phyloP scores from a whole-genome alignment of 352 stramenopile species.

The Globisporangium polare region DNA sequence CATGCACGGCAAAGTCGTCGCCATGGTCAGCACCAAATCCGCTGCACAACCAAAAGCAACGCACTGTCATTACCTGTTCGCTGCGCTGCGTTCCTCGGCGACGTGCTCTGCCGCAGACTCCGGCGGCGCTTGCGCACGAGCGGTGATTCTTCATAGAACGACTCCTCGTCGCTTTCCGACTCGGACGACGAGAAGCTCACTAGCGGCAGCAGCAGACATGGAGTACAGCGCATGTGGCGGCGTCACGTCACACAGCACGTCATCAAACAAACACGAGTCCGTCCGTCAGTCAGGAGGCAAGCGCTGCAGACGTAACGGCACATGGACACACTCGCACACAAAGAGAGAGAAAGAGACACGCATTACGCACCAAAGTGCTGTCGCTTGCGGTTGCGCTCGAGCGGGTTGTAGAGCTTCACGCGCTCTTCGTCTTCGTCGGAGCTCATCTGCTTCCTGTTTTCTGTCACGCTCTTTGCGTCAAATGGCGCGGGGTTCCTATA shows the following conservation, averaged over 20 bases:
- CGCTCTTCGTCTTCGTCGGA: conserved; percentile 49
- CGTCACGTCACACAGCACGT: neutral
- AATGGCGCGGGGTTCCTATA: too few species aligned
- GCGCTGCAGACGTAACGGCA: neutral
- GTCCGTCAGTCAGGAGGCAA: neutral
- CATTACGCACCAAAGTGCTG: conserved; percentile 53
- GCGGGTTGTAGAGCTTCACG: conserved; percentile 70
- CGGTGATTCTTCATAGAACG: conserved; percentile 18
- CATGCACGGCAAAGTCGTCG: neutral
- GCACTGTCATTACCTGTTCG: conserved; percentile 14
- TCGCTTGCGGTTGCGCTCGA: conserved; percentile 62
- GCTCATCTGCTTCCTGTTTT: conserved; percentile 26
- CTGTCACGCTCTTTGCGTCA: neutral
- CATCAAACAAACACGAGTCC: neutral
- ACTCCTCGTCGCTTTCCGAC: conserved; percentile 27
- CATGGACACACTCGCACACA: neutral
- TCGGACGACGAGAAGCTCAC: conserved; percentile 38
- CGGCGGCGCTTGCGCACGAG: conserved; percentile 15
- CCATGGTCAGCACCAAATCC: neutral
- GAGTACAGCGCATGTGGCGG: neutral
- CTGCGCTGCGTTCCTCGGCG: conserved; percentile 10
- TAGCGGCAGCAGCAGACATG: conserved; percentile 7
- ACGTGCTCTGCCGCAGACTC: conserved; percentile 14
- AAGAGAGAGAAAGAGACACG: neutral
- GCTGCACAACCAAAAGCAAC: neutral